These are phyloP conservation scores for Calocybe gambosa DNA, from an alignment of 1,284 basidiomycete genomes.

Conservation along the genomic window DNA sequence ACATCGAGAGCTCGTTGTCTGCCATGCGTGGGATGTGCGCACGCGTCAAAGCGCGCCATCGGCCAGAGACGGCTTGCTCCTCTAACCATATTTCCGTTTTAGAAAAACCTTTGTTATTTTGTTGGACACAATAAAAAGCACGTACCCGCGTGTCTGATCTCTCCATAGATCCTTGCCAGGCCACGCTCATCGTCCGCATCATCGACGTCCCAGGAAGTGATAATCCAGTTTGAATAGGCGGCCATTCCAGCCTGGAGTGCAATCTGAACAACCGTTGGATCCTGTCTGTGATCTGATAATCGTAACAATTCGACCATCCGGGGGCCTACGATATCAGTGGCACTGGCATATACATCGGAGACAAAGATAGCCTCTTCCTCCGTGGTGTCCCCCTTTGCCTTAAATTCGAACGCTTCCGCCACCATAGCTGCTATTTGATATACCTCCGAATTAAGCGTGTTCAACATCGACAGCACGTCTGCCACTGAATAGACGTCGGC, in stretches of 20 bases:
- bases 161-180: conserved; percentile 33
- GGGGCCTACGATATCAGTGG: conserved; percentile 31
- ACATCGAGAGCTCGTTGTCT: conserved; percentile 26
- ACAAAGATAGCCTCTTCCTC: conserved; percentile 22
- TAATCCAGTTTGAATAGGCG: conserved; percentile 34
- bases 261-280: conserved; percentile 38
- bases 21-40: conserved; percentile 20
- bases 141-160: conserved; percentile 25
- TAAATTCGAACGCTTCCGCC: conserved; percentile 37
- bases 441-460: conserved; percentile 39
- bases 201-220: conserved; percentile 36
- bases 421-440: conserved; percentile 37
- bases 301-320: conserved; percentile 28
- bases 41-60: conserved; percentile 28
- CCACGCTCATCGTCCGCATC: conserved; percentile 31
- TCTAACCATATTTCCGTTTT: no score
- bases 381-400: conserved; percentile 4
- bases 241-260: conserved; percentile 37
- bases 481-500: conserved; percentile 36
- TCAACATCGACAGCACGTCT: conserved; percentile 36
- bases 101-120: no score
- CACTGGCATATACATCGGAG: conserved; percentile 27
- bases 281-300: conserved; percentile 27
- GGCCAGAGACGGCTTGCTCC: conserved; percentile 27
- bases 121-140: neutral